Evolutionary conservation across 176 grass and related monocot genomes (phyloP).

Genomic region (Guadua angustifolia): DNA sequence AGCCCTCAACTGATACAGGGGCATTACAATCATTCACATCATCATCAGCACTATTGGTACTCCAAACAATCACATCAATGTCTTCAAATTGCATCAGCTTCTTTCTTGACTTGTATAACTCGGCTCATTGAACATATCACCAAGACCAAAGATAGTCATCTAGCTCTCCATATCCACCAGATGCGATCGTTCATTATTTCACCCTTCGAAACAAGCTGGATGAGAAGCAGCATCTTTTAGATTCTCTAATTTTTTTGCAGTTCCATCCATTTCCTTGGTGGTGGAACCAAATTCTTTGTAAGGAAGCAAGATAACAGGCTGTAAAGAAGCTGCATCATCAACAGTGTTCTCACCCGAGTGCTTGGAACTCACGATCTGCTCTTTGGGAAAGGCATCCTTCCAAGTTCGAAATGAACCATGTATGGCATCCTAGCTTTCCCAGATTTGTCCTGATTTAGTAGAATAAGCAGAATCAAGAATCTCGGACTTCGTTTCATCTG

Average conservation of each 20-base stretch:
- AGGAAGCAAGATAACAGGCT: slow-evolving; percentile 67
- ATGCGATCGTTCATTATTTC: slow-evolving; percentile 37
- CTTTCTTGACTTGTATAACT: slow-evolving; percentile 66
- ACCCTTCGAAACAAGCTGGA: slow-evolving; percentile 48
- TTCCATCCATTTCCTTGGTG: slow-evolving; percentile 40
- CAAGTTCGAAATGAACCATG: slow-evolving; percentile 33
- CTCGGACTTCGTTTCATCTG: slow-evolving; percentile 53
- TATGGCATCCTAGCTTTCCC: slow-evolving; percentile 39
- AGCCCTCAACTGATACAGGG: slow-evolving; percentile 76
- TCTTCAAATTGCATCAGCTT: slow-evolving; percentile 52
- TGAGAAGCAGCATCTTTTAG: slow-evolving; percentile 39
- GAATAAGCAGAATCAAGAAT: slow-evolving; percentile 55
- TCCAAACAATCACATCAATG: slow-evolving; percentile 75
- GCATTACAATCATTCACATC: slow-evolving; percentile 83
- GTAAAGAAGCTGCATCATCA: slow-evolving; percentile 47
- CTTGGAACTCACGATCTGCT: slow-evolving; percentile 49
- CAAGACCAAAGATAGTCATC: slow-evolving; percentile 78
- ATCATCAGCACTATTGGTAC: slow-evolving; percentile 64
- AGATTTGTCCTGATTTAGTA: slow-evolving; percentile 47
- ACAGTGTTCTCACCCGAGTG: slow-evolving; percentile 47
- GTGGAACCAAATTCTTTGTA: slow-evolving; percentile 49
- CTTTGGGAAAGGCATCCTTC: slow-evolving; percentile 44
- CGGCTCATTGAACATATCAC: slow-evolving; percentile 89
- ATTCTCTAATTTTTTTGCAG: slow-evolving; percentile 47
- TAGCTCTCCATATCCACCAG: slow-evolving; percentile 49